Base-by-base conservation (phyloP, 202 grass and related monocot species). In the Dendrocalamus latiflorus region DNA sequence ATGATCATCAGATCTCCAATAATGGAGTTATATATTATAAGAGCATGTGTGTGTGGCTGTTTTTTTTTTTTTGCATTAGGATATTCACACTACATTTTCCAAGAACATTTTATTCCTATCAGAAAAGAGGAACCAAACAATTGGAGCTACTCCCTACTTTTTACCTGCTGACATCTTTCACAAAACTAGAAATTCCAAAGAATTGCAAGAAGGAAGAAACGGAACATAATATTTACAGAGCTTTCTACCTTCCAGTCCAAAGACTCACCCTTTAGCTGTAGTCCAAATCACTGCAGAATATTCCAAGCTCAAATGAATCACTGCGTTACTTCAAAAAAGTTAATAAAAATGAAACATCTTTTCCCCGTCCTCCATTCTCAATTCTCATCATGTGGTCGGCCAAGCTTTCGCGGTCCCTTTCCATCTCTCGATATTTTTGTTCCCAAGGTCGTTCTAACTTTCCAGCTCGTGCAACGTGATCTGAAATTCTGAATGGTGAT, bases 1-100 rank as follows among this genome's bases (percentile, higher is more conserved):
- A 80, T 68, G 70, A 81, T 76, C 77, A 81, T 28, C 63, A 54
- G 64, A 76, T 85, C 77, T 77, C 64, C 61, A 75, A 75, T 79
- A 72, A 75, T 79, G 43, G 43, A 15, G 24, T 0, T n/a, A n/a
- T n/a, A n/a, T 67, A 72, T 43, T 51, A 66, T 72, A 75, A 41
- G 68, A 9, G 48, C 39, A 61, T 21, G 66, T 42, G 72, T 8
- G 28, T 36, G 83, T 76, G 37, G 21, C 16, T 18, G 3, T 9
- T 18, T 2, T 7, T 58, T 1, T 58, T 56, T 58, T 4, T 58
- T 11, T 58, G 58, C 44, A 79, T 16, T 77, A 59, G 73, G 75
- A 83, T 90, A 86, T 74, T 74, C 78, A 2, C 20, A 21, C 41
- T 24, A 33, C 79, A 74, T 86, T 79, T 74, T 68, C 0, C 25